Base-by-base conservation (phyloP, 2,329 filamentous ascomycete genomes). In the Alternaria viburni region DNA sequence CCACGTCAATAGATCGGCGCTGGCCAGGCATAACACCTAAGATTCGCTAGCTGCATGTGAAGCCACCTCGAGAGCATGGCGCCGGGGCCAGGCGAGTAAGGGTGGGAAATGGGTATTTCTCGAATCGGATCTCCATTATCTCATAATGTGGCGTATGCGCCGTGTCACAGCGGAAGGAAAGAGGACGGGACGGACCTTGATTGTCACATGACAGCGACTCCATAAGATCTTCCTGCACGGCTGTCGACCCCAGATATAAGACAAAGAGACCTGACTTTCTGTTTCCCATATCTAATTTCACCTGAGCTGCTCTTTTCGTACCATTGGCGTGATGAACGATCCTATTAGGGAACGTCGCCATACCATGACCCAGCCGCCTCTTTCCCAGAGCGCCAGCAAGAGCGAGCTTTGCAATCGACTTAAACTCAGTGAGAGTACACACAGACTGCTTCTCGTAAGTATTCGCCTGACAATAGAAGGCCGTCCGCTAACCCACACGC, bases 301-400 rank as follows among this genome's bases (percentile, higher is more conserved):
- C 7, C 25, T 21, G n/a, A 43, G 21, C 21, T 17, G 46, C 17
- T 3, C 13, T 52, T 19, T 41, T 44, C 23, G 32, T 45, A 17
- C 57, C 43, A 25, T 26, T 43, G 44, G 26, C 44, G 55, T 58
- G 44, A 56, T 49, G 45, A 15, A 57, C 17, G 36, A 46, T 50
- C 19, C 23, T 43, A 26, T 36, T 44, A 54, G 57, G n/a, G 19
- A 52, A 44, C 55, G 17, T 50, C 19, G n/a, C 11, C 26, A 43
- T 44, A 68, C 21, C 28, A 75, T 75, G 73, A 61, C 59, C 52
- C 49, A 32, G 45, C 57, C 49, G 19, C 72, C 72, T 45, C 70
- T 83, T 59, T 78, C 82, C 47, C 81, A 78, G 71, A 84, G 83
- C 69, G 81, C 82, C 61, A 80, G 81, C 52, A 84, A 84, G 73